phyloP scores from a whole-genome alignment of 1,139 yeast species.

The Wickerhamomyces sp. region DNA sequence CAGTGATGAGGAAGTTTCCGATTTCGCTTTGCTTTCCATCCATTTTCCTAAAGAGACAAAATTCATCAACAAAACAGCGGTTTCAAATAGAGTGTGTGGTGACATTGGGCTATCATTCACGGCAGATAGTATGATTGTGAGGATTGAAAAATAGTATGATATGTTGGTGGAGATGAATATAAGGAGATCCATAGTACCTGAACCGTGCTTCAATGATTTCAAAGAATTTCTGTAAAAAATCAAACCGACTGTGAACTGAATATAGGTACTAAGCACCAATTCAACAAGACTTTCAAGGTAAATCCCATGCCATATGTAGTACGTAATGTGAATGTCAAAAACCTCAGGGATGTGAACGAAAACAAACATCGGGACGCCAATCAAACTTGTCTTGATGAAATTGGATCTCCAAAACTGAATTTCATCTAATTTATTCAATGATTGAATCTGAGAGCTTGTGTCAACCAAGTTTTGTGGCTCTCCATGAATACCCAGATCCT shows the following conservation, averaged over 20 bases:
- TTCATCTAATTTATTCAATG: slow-evolving; percentile 67
- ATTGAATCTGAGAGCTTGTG: slow-evolving; percentile 58
- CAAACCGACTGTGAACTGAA: slow-evolving; percentile 60
- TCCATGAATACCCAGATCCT: slow-evolving; percentile 22
- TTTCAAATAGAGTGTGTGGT: slow-evolving; percentile 81
- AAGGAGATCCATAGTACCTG: slow-evolving; percentile 95
- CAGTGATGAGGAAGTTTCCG: slow-evolving; percentile 86
- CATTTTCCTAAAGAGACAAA: slow-evolving; percentile 88
- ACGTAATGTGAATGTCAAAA: slow-evolving; percentile 25
- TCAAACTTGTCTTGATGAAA: slow-evolving; percentile 43
- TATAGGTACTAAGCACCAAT: slow-evolving; percentile 53
- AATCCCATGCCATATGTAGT: slow-evolving; percentile 43
- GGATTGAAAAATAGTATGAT: slow-evolving; percentile 68
- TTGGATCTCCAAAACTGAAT: slow-evolving; percentile 62
- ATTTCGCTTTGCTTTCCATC: slow-evolving; percentile 88
- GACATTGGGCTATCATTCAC: slow-evolving; percentile 29
- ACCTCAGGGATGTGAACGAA: slow-evolving; percentile 44
- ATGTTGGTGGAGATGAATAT: slow-evolving; percentile 79
- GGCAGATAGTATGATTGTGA: slow-evolving; percentile 45
- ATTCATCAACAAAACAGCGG: slow-evolving; percentile 75
- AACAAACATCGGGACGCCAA: slow-evolving; percentile 63
- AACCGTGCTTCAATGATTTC: slow-evolving; percentile 59
- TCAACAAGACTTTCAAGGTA: slow-evolving; percentile 55
- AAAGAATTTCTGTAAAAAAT: slow-evolving; percentile 61
- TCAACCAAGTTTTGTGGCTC: slow-evolving; percentile 32